Evolutionary conservation across 106 monocot species (phyloP).

Genomic region (Acanthochlamys bracteata): DNA sequence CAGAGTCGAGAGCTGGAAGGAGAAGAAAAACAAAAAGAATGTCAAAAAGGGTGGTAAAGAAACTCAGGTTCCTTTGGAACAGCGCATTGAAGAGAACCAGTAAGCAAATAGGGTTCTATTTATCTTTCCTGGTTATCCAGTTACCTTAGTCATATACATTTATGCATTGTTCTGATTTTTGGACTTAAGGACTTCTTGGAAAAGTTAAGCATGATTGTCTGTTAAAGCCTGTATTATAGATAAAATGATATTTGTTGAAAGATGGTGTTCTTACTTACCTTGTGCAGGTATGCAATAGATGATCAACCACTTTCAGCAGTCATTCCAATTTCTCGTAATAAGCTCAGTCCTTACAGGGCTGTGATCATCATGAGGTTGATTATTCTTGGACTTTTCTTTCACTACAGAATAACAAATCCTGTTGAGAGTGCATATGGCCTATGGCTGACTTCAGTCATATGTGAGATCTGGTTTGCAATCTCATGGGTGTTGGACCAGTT

Average conservation of each 20-base stretch:
- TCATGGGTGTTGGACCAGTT: conserved; percentile 98
- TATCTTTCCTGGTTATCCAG: background rate
- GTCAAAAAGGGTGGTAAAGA: conserved; percentile 38
- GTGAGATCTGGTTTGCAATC: conserved; percentile 95
- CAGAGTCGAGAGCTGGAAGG: conserved; percentile 94
- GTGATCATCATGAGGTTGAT: conserved; percentile 84
- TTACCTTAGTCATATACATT: too few relatives aligned
- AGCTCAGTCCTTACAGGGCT: conserved; percentile 83
- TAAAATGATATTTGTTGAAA: background rate
- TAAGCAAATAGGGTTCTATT: too few relatives aligned
- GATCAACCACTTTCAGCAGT: conserved; percentile 60
- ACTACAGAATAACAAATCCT: conserved; percentile 91
- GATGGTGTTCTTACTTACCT: background rate
- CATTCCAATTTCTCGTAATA: conserved; percentile 73
- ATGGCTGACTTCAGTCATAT: conserved; percentile 94
- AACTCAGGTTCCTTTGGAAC: conserved; percentile 51
- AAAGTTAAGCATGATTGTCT: background rate
- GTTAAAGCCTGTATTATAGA: background rate
- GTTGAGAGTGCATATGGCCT: conserved; percentile 86
- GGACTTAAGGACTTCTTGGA: background rate
- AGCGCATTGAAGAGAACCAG: conserved; percentile 70
- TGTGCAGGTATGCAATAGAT: conserved; percentile 44
- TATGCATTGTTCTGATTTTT: too few relatives aligned
- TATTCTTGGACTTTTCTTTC: conserved; percentile 89
- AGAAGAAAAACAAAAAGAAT: conserved; percentile 72